These are phyloP conservation scores for Teratosphaeria epicoccoides DNA, from an alignment of 2,329 filamentous ascomycete genomes.

Conservation along the genomic window DNA sequence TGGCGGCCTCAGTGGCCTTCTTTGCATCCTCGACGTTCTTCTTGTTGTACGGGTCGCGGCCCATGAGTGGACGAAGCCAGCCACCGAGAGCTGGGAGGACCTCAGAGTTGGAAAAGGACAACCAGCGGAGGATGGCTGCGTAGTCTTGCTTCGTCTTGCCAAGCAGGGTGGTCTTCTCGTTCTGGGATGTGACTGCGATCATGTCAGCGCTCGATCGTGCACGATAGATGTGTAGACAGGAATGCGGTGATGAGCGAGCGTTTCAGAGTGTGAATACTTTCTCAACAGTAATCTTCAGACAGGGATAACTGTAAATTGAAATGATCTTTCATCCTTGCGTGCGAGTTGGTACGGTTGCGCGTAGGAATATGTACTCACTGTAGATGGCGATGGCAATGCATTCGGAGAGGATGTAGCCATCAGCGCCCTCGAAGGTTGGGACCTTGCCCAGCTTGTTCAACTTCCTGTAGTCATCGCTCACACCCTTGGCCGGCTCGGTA, in stretches of 20 bases:
- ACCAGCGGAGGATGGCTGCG: slow-evolving; percentile 94
- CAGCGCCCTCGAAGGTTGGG: slow-evolving; percentile 82
- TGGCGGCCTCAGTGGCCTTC: slow-evolving; percentile 56
- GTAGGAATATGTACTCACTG: slow-evolving; percentile 53
- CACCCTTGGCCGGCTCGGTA: slow-evolving; percentile 53
- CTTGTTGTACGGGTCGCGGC: slow-evolving; percentile 88
- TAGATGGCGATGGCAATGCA: slow-evolving; percentile 93
- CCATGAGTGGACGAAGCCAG: slow-evolving; percentile 82
- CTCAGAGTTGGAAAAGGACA: slow-evolving; percentile 93
- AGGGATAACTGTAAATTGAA: slow-evolving; percentile 85
- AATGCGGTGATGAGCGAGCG: background rate
- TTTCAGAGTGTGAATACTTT: slow-evolving; percentile 71
- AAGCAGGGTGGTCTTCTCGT: slow-evolving; percentile 98
- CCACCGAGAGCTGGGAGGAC: slow-evolving; percentile 59
- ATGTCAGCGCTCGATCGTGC: background rate
- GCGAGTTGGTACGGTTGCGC: slow-evolving; percentile 3
- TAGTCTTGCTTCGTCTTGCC: slow-evolving; percentile 99
- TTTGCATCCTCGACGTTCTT: slow-evolving; percentile 76
- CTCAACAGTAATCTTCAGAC: slow-evolving; percentile 93
- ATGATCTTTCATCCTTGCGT: slow-evolving; percentile 60
- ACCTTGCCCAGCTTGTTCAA: slow-evolving; percentile 82
- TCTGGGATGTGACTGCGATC: slow-evolving; percentile 85
- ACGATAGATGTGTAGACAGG: background rate
- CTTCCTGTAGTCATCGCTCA: slow-evolving; percentile 69
- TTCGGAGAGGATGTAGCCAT: slow-evolving; percentile 85